A percentile compares a stretch with the other conserved stretches of the same genome.
Conservation (phyloP, 495 filamentous ascomycete genomes). For the Penicillium silybi region DNA sequence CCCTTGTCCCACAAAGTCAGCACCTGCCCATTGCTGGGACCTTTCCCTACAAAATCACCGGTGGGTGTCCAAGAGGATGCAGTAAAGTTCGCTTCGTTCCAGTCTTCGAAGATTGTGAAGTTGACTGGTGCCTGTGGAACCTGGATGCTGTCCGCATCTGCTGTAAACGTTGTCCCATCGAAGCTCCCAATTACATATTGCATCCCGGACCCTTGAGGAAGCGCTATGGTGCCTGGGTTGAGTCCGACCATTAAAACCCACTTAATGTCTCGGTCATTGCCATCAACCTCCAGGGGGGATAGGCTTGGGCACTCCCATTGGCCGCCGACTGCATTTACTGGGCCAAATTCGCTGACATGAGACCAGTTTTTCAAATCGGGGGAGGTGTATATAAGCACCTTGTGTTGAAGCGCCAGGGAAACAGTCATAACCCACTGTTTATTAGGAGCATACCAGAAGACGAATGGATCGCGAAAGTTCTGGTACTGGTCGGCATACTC, state of each 20-base stretch:
- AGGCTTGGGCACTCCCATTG: constrained; percentile 59
- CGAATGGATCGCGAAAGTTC: constrained; percentile 57
- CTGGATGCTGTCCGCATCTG: constrained; percentile 9
- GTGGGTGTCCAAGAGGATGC: too few species aligned
- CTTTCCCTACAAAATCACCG: too few species aligned
- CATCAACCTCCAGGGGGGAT: constrained; percentile 27
- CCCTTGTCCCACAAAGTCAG: too few species aligned
- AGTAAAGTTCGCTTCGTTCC: too few species aligned
- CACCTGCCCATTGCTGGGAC: too few species aligned
- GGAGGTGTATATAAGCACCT: constrained; percentile 51
- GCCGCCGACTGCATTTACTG: constrained; percentile 46
- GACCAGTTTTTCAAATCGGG: constrained; percentile 50
- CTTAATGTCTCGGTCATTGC: constrained; percentile 28
- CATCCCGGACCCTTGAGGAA: constrained; percentile 38
- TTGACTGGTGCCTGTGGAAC: neutral
- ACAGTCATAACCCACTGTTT: constrained; percentile 49
- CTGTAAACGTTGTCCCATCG: constrained; percentile 31
- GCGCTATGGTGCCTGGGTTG: constrained; percentile 53
- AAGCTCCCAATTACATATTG: constrained; percentile 39
- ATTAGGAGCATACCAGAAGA: constrained; percentile 47
- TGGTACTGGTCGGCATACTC: constrained; percentile 22
- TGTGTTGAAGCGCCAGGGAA: constrained; percentile 46
- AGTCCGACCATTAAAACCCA: constrained; percentile 49
- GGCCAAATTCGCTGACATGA: constrained; percentile 50
- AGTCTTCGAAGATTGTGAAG: too few species aligned